These are phyloP conservation scores for Cryptococcus sp. DNA, from an alignment of 1,284 basidiomycete genomes.

Conservation along the genomic window DNA sequence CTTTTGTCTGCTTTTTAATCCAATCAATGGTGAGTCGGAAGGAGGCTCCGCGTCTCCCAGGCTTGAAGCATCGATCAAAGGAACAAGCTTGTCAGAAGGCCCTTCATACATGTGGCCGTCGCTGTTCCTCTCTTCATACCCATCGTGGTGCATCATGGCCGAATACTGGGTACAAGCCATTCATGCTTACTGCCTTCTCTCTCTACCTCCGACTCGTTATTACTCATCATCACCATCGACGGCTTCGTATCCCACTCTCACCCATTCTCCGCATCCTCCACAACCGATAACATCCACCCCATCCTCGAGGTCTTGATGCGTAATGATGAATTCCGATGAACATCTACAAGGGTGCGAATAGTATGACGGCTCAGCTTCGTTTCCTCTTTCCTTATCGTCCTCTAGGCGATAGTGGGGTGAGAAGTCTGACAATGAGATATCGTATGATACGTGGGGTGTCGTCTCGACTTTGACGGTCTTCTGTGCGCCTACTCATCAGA, in stretches of 20 bases:
- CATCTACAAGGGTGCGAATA: conserved; percentile 49
- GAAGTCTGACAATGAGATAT: conserved; percentile 41
- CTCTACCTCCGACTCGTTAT: background rate
- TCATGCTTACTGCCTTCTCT: background rate
- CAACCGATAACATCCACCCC: conserved; percentile 49
- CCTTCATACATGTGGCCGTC: too few relatives aligned
- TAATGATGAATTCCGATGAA: conserved; percentile 42
- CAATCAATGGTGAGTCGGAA: too few relatives aligned
- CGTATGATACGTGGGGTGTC: background rate
- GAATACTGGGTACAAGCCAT: too few relatives aligned
- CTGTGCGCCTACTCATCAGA: background rate
- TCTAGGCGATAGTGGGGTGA: conserved; percentile 14
- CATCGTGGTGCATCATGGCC: too few relatives aligned
- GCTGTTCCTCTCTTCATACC: too few relatives aligned
- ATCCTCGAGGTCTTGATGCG: conserved; percentile 44
- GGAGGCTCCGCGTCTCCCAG: too few relatives aligned
- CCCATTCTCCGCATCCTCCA: conserved; percentile 50
- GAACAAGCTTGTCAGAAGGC: too few relatives aligned
- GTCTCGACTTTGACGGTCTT: background rate
- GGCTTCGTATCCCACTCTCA: conserved; percentile 48
- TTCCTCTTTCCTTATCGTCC: background rate
- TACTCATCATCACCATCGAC: conserved; percentile 33
- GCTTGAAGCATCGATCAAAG: too few relatives aligned
- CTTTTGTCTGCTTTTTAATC: too few relatives aligned
- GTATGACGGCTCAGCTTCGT: conserved; percentile 20